phyloP scores from a whole-genome alignment of 139 green algal genomes.

The Chlorella vulgaris region DNA sequence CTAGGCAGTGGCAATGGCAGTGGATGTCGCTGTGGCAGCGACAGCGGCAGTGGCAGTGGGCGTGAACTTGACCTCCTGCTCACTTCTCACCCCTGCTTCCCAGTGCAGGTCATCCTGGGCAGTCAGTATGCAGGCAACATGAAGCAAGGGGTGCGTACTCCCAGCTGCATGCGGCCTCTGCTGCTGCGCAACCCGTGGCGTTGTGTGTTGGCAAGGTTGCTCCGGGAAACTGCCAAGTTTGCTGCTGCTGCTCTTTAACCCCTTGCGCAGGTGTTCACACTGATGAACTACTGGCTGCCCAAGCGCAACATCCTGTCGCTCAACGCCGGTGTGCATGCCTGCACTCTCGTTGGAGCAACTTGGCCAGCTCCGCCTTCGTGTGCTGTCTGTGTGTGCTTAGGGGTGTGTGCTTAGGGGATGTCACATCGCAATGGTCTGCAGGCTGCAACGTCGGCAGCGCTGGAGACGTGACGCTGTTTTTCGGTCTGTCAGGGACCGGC shows the following conservation, averaged over 20 bases:
- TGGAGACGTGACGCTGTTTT: slow-evolving; percentile 84
- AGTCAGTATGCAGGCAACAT: slow-evolving; percentile 83
- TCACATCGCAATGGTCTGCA: neutral
- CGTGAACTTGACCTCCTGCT: too few species aligned
- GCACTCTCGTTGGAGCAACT: neutral
- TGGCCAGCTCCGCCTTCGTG: neutral
- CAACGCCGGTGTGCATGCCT: slow-evolving; percentile 59
- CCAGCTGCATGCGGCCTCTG: too few species aligned
- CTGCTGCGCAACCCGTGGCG: too few species aligned
- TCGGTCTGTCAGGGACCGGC: slow-evolving; percentile 82
- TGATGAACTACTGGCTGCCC: slow-evolving; percentile 95
- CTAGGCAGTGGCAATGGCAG: too few species aligned
- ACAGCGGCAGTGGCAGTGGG: too few species aligned
- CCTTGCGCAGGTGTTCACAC: too few species aligned
- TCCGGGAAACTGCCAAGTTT: too few species aligned
- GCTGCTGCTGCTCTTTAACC: too few species aligned
- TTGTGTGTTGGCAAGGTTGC: too few species aligned
- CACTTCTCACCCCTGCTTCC: too few species aligned
- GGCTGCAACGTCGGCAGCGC: slow-evolving; percentile 83
- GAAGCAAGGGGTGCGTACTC: slow-evolving; percentile 46
- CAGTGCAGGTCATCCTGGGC: slow-evolving; percentile 79
- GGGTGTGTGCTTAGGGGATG: neutral
- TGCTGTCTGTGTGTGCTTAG: neutral
- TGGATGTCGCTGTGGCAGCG: too few species aligned
- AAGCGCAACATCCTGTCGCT: slow-evolving; percentile 84